Evolutionary conservation across 169 alveolate species (phyloP).

Genomic region (Miamiensis avidus): DNA sequence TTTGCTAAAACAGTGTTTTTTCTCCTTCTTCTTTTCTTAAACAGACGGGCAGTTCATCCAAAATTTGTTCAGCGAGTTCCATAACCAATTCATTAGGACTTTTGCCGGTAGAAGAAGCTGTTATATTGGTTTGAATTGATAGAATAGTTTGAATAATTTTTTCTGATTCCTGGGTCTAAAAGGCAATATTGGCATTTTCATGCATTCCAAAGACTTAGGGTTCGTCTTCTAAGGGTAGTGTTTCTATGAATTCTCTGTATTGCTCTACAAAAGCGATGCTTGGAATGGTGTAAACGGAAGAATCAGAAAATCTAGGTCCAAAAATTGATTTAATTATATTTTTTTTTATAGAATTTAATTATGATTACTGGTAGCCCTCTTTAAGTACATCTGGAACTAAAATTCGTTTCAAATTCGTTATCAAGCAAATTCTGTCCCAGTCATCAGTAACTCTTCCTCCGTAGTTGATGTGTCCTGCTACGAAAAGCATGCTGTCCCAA

Average conservation of each 20-base stretch:
- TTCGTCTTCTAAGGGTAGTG: conserved; percentile 85
- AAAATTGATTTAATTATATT: conserved; percentile 52
- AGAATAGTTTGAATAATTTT: conserved; percentile 82
- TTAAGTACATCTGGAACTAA: conserved; percentile 46
- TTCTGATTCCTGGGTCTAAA: conserved; percentile 82
- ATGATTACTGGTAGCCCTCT: conserved; percentile 45
- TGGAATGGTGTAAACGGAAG: conserved; percentile 81
- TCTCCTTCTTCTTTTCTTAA: conserved; percentile 64
- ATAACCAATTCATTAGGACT: conserved; percentile 82
- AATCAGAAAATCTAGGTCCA: conserved; percentile 77
- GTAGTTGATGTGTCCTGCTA: conserved; percentile 92
- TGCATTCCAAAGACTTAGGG: conserved; percentile 95
- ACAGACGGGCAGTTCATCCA: conserved; percentile 60
- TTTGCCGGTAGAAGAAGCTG: conserved; percentile 61
- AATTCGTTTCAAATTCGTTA: conserved; percentile 81
- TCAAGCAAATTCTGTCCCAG: conserved; percentile 89
- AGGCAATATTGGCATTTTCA: conserved; percentile 91
- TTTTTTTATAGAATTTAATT: conserved; percentile 34
- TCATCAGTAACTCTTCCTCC: conserved; percentile 98
- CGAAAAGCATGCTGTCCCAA: conserved; percentile 90
- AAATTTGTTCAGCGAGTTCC: conserved; percentile 63
- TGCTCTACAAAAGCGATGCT: conserved; percentile 58
- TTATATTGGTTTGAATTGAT: conserved; percentile 80
- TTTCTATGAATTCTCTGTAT: conserved; percentile 75
- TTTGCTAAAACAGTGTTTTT: conserved; percentile 70